These are phyloP conservation scores for Breynia disticha DNA, from an alignment of 441 rosid species.

Conservation along the genomic window DNA sequence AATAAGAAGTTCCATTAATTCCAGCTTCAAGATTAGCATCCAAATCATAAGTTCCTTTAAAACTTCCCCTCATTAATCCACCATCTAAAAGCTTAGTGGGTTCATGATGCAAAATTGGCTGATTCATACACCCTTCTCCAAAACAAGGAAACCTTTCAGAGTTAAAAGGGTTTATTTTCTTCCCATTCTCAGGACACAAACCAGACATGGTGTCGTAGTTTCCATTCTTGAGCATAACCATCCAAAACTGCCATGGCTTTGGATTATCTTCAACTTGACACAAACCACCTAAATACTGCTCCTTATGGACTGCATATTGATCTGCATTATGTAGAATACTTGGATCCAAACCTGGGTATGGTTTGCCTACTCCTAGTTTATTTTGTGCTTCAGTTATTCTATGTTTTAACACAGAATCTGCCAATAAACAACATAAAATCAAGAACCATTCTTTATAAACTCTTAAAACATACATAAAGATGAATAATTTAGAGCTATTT, in stretches of 20 bases:
- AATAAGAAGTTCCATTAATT: conserved; percentile 31
- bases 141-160: conserved; percentile 69
- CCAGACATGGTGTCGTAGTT: conserved; percentile 57
- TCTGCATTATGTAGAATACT: conserved; percentile 25
- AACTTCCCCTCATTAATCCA: conserved; percentile 45
- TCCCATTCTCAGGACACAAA: conserved; percentile 58
- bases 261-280: conserved; percentile 62
- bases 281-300: conserved; percentile 54
- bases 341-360: conserved; percentile 18
- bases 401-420: conserved; percentile 32
- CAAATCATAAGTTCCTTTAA: conserved; percentile 71
- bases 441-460: background rate
- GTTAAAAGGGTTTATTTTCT: conserved; percentile 43
- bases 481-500: background rate
- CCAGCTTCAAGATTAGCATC: conserved; percentile 25
- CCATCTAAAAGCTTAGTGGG: conserved; percentile 36
- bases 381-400: conserved; percentile 64
- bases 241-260: conserved; percentile 89
- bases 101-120: conserved; percentile 57
- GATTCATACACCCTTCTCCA: conserved; percentile 78
- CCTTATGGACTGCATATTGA: conserved; percentile 59
- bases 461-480: background rate
- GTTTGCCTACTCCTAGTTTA: conserved; percentile 48
- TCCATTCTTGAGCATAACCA: conserved; percentile 85
- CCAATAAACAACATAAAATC: conserved; percentile 2